Conservation (phyloP, 345 rosid genomes). For the Carallia pectinifolia region DNA sequence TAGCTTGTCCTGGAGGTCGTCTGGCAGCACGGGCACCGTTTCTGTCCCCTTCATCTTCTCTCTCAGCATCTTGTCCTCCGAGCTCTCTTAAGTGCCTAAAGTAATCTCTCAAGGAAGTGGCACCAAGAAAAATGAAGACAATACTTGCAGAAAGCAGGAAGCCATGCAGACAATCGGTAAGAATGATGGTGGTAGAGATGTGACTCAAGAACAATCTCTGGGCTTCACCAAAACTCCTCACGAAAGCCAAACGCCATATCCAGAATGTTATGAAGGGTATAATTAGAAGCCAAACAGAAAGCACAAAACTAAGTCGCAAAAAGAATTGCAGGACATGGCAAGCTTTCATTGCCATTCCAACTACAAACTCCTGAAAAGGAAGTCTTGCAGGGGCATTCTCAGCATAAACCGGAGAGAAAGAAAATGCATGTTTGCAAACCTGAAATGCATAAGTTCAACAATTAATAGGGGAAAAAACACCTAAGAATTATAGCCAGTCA, state of each 20-base stretch:
- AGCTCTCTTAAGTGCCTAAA: conserved; percentile 90
- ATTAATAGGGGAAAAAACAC: too few species aligned
- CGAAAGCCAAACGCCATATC: conserved; percentile 95
- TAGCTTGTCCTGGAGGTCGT: conserved; percentile 65
- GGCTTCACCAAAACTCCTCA: conserved; percentile 92
- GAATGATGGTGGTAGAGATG: conserved; percentile 73
- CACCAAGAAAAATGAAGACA: conserved; percentile 93
- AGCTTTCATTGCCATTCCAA: conserved; percentile 95
- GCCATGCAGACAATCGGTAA: conserved; percentile 97
- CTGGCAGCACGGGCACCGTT: conserved; percentile 89
- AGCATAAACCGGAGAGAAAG: conserved; percentile 97
- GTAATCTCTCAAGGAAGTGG: conserved; percentile 93
- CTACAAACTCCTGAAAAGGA: conserved; percentile 95
- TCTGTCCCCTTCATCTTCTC: conserved; percentile 91
- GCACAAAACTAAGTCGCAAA: conserved; percentile 88
- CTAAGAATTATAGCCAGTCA: too few species aligned
- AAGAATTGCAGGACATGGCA: conserved; percentile 91
- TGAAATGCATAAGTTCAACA: conserved; percentile 23
- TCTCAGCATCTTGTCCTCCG: conserved; percentile 92
- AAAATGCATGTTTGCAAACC: conserved; percentile 97
- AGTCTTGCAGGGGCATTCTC: conserved; percentile 96
- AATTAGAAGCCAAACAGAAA: conserved; percentile 92
- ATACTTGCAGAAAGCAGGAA: conserved; percentile 97
- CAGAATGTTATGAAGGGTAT: conserved; percentile 95
- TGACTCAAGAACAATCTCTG: conserved; percentile 92